Percentiles rank a stretch among this genome's conserved stretches.
These are phyloP conservation scores for Stachybotrys chartarum DNA, from an alignment of 2,329 filamentous ascomycete species.

Conservation along the genomic window DNA sequence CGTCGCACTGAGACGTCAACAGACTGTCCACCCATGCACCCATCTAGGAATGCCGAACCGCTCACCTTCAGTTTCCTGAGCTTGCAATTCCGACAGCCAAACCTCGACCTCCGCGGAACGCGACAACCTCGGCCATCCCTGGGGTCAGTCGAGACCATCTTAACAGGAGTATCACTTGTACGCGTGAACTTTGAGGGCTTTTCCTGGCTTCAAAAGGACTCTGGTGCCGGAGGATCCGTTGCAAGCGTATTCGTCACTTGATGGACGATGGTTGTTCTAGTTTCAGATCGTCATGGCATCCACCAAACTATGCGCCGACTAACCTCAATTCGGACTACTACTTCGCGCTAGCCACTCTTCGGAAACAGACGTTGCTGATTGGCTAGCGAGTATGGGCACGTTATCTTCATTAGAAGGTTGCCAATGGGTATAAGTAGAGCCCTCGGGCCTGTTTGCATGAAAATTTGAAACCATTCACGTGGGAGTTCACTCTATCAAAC, in stretches of 20 bases:
- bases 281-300: not conserved
- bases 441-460: too few species aligned
- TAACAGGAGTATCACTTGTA: too few species aligned
- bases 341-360: constrained; percentile 16
- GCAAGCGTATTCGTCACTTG: too few species aligned
- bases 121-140: too few species aligned
- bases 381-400: constrained; percentile 7
- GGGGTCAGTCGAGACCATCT: too few species aligned
- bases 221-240: not conserved
- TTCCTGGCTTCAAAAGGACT: not conserved
- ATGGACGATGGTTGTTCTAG: not conserved
- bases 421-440: too few species aligned
- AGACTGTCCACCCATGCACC: not conserved
- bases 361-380: constrained; percentile 17
- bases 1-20: constrained; percentile 32
- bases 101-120: constrained; percentile 28
- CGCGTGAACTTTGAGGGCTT: not conserved
- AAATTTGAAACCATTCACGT: too few species aligned
- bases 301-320: constrained; percentile 2
- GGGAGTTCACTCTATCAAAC: too few species aligned
- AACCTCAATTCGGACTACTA: constrained; percentile 7
- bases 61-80: constrained; percentile 40
- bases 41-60: not conserved
- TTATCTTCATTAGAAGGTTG: not conserved
- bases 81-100: constrained; percentile 44